Percentiles rank a stretch among this genome's conserved stretches.
These are phyloP conservation scores for Erodium moschatum DNA, from an alignment of 441 rosid species.

Conservation along the genomic window DNA sequence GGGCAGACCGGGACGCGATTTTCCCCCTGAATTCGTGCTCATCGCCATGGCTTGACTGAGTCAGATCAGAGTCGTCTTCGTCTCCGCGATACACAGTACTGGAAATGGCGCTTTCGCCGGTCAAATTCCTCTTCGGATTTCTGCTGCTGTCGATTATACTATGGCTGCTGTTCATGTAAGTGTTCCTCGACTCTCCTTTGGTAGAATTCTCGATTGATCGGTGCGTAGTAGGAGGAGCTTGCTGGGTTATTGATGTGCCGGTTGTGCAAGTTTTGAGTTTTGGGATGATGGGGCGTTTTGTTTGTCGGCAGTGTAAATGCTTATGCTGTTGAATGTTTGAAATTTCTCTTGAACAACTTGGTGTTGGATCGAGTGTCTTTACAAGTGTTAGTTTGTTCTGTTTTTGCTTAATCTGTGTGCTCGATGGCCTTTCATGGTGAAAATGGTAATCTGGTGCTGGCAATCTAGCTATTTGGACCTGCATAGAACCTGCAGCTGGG, in stretches of 20 bases:
- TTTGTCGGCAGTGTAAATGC: not conserved
- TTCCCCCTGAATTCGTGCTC: slow-evolving; percentile 18
- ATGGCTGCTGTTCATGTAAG: slow-evolving; percentile 92
- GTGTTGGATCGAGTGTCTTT: not conserved
- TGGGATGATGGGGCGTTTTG: not conserved
- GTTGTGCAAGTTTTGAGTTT: not conserved
- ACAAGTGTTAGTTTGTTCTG: not conserved
- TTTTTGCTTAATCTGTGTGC: not conserved
- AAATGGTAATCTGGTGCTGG: not conserved
- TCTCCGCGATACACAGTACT: not conserved
- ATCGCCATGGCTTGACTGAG: slow-evolving; percentile 9
- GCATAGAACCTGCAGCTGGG: not conserved
- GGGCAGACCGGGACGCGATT: slow-evolving; percentile 9
- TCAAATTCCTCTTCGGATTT: slow-evolving; percentile 81
- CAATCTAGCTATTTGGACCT: not conserved
- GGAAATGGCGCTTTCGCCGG: slow-evolving; percentile 83
- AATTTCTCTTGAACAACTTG: not conserved
- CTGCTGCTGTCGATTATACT: slow-evolving; percentile 51
- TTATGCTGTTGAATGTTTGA: not conserved
- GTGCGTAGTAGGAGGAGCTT: not conserved
- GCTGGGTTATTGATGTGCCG: not conserved
- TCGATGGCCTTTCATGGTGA: not conserved
- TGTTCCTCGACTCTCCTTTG: slow-evolving; percentile 15
- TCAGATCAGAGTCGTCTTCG: not conserved
- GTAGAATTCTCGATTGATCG: not conserved